phyloP scores from a whole-genome alignment of 768 basidiomycete species.

The Leccinum arenicola region DNA sequence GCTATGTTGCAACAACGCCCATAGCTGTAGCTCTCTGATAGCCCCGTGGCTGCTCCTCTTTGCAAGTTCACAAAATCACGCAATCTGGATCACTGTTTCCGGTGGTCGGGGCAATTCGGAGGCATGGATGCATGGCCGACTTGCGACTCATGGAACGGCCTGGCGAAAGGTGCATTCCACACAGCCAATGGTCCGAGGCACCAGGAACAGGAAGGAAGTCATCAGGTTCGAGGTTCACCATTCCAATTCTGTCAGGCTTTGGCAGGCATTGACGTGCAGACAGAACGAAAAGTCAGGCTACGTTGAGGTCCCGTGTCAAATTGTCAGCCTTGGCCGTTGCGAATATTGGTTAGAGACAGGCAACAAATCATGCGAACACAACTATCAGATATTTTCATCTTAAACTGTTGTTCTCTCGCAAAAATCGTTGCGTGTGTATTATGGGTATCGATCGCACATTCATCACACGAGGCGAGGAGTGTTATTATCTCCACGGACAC shows the following conservation, averaged over 20 bases:
- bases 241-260: not conserved
- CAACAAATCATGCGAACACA: not conserved
- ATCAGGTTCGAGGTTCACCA: not conserved
- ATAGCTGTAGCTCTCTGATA: not conserved
- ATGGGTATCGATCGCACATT: not conserved
- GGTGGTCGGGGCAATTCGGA: not conserved
- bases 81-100: not conserved
- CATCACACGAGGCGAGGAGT: not conserved
- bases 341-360: not conserved
- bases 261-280: constrained; percentile 4
- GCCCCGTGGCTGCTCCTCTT: not conserved
- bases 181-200: constrained; percentile 20
- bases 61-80: not conserved
- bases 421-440: not conserved
- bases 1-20: not conserved
- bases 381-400: not conserved
- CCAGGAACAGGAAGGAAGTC: constrained; percentile 19
- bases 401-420: not conserved
- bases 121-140: constrained; percentile 11
- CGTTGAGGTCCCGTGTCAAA: not conserved
- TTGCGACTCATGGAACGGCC: constrained; percentile 5
- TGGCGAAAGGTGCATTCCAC: constrained; percentile 8
- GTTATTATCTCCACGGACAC: constrained; percentile 1
- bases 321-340: not conserved
- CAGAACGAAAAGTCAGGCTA: not conserved